Percentiles rank a stretch among this genome's conserved stretches.
Conservation (phyloP, 108 stramenopile genomes). For the Hondaea fermentalgiana region DNA sequence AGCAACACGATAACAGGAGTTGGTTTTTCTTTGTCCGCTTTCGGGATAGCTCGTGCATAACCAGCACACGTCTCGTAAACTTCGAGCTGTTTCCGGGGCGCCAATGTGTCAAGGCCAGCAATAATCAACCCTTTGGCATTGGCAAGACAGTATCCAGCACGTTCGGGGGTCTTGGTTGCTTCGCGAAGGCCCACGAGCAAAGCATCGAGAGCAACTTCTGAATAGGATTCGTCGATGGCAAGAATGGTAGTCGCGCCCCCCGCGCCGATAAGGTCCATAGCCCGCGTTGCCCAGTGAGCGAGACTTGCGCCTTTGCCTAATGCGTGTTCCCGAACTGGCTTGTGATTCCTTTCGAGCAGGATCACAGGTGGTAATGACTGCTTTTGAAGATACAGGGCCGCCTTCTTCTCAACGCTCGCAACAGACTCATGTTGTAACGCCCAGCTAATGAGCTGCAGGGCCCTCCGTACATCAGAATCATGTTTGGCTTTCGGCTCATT, state of each 20-base stretch:
- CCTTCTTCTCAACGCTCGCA: not conserved
- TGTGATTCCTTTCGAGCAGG: not conserved
- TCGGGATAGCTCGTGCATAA: not conserved
- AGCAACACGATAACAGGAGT: not conserved
- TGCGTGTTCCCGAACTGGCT: not conserved
- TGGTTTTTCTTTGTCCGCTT: not conserved
- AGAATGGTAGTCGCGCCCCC: not conserved
- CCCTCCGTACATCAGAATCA: not conserved
- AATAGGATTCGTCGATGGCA: not conserved
- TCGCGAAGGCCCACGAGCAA: slow-evolving; percentile 7
- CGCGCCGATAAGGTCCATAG: not conserved
- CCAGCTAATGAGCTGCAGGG: not conserved
- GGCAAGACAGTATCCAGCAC: not conserved
- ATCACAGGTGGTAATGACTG: not conserved
- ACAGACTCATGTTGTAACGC: not conserved
- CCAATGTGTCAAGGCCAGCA: not conserved
- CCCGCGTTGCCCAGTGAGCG: not conserved
- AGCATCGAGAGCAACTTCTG: not conserved
- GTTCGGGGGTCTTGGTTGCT: not conserved
- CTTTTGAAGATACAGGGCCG: not conserved
- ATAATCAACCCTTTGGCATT: not conserved
- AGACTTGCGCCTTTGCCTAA: not conserved
- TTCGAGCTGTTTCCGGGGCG: not conserved
- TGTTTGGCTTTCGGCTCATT: not conserved
- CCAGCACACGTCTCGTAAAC: not conserved